Base-by-base conservation (phyloP, 495 filamentous ascomycete species). In the Bryoglossum gracile region DNA sequence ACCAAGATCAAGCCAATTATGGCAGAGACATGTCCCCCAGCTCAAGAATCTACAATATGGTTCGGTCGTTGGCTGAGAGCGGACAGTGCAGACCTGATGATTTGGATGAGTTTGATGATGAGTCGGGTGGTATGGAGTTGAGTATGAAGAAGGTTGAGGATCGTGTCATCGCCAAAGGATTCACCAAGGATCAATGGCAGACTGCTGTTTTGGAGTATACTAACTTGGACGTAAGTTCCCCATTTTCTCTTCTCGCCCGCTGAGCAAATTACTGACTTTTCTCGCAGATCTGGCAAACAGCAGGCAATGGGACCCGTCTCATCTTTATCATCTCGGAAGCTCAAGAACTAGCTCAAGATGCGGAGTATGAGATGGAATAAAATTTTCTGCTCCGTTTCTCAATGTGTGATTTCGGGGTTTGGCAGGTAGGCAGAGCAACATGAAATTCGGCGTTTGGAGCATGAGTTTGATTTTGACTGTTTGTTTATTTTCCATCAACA, bases 251-350 rank as follows among this genome's bases (percentile, higher is more conserved):
- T 33, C 33, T 36, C 21, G 3, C 1, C 19, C 23, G n/a, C 8
- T 55, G 42, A 39, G 39, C 24, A 38, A 24, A n/a, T 17, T 51
- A 37, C 49, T 61, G 35, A 49, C 42, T 38, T 19, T 28, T 37
- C 4, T 39, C 35, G 41, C n/a, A 95, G 89, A 81, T 95, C 53
- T 97, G 92, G 92, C 94, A 96, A 82, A 89, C 90, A 26, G 79
- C 84, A 39, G 86, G 81, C 35, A 84, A 90, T 53, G 89, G 89
- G 9, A 87, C 84, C 5, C 78, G 89, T 43, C 71, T 98, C 44
- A 79, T 97, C 19, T 97, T 97, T 43, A 67, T 79, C 35, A 53
- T 60, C 13, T 58, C 55, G 8, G 55, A 55, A 18, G 59, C 58
- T 17, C 54, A 48, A 3, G 47, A 61, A 32, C 44, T 60, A 47